A percentile compares a stretch with the other conserved stretches of the same genome.
Conservation (phyloP, 768 basidiomycete genomes). For the Myochromella boudieri region DNA sequence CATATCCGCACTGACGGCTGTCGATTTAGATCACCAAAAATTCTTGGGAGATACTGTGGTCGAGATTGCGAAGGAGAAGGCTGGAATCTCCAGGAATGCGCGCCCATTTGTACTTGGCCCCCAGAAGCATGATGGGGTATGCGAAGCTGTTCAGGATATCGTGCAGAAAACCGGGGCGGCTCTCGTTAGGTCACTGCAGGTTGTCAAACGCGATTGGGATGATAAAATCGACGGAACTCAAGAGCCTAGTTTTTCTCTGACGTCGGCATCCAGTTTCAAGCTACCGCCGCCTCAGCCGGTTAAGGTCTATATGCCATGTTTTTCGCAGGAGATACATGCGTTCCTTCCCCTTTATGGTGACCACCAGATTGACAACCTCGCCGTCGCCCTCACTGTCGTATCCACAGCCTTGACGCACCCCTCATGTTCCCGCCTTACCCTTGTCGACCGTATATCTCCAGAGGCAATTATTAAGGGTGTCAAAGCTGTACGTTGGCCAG, state of each 20-base stretch:
- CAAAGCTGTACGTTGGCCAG: slow-evolving; percentile 66
- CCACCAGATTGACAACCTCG: slow-evolving; percentile 88
- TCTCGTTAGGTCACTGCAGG: slow-evolving; percentile 35
- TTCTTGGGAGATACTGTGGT: slow-evolving; percentile 79
- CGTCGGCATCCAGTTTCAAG: slow-evolving; percentile 23
- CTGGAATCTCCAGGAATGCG: slow-evolving; percentile 68
- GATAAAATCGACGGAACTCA: slow-evolving; percentile 31
- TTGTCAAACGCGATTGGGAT: slow-evolving; percentile 34
- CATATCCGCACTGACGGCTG: slow-evolving; percentile 79
- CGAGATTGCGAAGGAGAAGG: slow-evolving; percentile 81
- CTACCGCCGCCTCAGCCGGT: slow-evolving; percentile 44
- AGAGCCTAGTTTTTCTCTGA: slow-evolving; percentile 29
- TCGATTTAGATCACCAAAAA: slow-evolving; percentile 92
- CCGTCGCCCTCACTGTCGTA: slow-evolving; percentile 62
- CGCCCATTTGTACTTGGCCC: slow-evolving; percentile 65
- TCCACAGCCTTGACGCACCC: slow-evolving; percentile 51
- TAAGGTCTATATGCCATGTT: slow-evolving; percentile 39
- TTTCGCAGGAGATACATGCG: slow-evolving; percentile 43
- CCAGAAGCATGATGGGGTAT: slow-evolving; percentile 56
- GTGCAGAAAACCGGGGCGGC: slow-evolving; percentile 44
- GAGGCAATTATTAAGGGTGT: slow-evolving; percentile 59
- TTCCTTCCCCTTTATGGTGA: slow-evolving; percentile 70
- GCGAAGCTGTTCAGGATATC: slow-evolving; percentile 38
- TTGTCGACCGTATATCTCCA: slow-evolving; percentile 42
- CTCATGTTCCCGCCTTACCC: slow-evolving; percentile 23